Evolutionary conservation across 2,329 filamentous ascomycete species (phyloP).

Genomic region (Scolecobasidium constrictum): DNA sequence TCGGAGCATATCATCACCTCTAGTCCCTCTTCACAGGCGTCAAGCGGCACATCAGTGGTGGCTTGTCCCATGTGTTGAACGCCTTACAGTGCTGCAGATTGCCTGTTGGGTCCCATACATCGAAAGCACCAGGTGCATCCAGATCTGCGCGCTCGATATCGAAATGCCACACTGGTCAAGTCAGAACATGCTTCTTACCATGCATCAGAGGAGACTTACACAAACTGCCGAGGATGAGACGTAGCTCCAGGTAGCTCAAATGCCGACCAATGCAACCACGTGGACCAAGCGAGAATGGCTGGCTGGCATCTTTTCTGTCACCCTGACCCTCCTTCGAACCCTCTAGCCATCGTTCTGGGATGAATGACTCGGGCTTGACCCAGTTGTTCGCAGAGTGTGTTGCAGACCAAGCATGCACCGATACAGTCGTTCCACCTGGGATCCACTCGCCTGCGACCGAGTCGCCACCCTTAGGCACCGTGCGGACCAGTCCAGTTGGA

Average conservation of each 20-base stretch:
- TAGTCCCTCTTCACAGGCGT: neutral
- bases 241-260: conserved; percentile 7
- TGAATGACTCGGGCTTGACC: conserved; percentile 23
- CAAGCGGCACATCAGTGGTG: conserved; percentile 13
- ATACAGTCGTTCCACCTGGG: conserved; percentile 18
- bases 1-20: no score
- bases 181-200: conserved; percentile 19
- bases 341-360: conserved; percentile 30
- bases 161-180: conserved; percentile 14
- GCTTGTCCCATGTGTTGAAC: conserved; percentile 23
- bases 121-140: conserved; percentile 6
- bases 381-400: conserved; percentile 20
- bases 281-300: conserved; percentile 34
- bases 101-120: conserved; percentile 3
- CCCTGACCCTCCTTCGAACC: conserved; percentile 13
- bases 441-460: conserved; percentile 25
- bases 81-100: neutral
- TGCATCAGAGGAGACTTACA: neutral
- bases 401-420: conserved; percentile 8
- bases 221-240: conserved; percentile 6
- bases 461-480: conserved; percentile 24
- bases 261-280: conserved; percentile 21
- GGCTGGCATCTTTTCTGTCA: conserved; percentile 24
- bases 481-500: conserved; percentile 21
- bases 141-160: conserved; percentile 5